These are phyloP conservation scores for Henckelia pumila DNA, from an alignment of 257 asterid species.

Conservation along the genomic window DNA sequence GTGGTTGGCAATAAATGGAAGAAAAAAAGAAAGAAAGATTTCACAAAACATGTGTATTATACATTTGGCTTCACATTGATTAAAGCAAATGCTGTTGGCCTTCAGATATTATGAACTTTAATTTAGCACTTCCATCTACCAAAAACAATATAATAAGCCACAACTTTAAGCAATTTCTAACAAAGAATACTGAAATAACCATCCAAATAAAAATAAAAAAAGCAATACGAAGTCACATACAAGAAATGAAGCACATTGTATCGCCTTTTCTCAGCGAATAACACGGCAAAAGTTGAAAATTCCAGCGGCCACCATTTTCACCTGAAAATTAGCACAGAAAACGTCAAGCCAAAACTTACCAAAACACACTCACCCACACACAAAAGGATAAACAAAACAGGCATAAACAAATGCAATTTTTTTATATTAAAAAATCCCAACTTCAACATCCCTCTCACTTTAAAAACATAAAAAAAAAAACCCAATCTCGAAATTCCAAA, in stretches of 20 bases:
- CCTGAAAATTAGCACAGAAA: constrained; percentile 31
- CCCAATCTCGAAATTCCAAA: constrained; percentile 32
- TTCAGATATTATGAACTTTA: constrained; percentile 16
- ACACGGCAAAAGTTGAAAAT: constrained; percentile 34
- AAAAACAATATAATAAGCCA: background rate
- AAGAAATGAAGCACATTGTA: constrained; percentile 39
- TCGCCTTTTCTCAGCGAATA: constrained; percentile 31
- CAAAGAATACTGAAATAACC: constrained; percentile 13
- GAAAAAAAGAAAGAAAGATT: background rate
- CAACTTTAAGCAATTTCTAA: background rate
- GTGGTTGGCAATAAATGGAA: constrained; percentile 1
- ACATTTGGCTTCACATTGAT: constrained; percentile 18
- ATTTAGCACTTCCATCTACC: background rate
- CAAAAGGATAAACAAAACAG: constrained; percentile 16
- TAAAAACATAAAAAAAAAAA: background rate
- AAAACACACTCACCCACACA: constrained; percentile 20
- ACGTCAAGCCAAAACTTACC: constrained; percentile 30
- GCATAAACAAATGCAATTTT: constrained; percentile 15
- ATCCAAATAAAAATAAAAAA: constrained; percentile 19
- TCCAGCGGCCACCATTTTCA: constrained; percentile 37
- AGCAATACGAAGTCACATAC: constrained; percentile 23
- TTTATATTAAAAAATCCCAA: constrained; percentile 29
- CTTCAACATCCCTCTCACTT: constrained; percentile 6
- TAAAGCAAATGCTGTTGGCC: constrained; percentile 23
- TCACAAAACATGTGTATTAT: constrained; percentile 1